These are phyloP conservation scores for Boletus calvinii DNA, from an alignment of 1,284 basidiomycete genomes.

Conservation along the genomic window DNA sequence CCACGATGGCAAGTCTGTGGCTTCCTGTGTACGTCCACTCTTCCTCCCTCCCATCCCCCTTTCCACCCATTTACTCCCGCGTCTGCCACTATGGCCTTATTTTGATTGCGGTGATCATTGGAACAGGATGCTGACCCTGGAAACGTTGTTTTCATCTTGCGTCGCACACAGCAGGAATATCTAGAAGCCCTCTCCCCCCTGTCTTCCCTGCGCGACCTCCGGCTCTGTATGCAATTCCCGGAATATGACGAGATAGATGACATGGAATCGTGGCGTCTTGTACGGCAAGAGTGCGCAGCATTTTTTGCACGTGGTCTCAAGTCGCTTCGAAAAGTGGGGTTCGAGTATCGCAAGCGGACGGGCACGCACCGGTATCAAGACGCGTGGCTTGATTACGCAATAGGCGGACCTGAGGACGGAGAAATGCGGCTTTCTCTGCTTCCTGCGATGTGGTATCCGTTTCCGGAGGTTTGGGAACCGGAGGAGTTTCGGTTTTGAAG, in stretches of 20 bases:
- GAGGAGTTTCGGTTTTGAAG: constrained; percentile 25
- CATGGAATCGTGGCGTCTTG: constrained; percentile 33
- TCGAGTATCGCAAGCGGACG: constrained; percentile 36
- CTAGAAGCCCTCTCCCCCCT: constrained; percentile 33
- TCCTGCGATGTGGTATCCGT: constrained; percentile 33
- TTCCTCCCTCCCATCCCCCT: constrained; percentile 16
- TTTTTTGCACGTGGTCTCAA: constrained; percentile 33
- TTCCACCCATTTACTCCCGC: constrained; percentile 13
- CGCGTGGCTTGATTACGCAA: constrained; percentile 36
- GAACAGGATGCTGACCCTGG: constrained; percentile 33
- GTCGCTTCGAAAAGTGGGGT: constrained; percentile 33
- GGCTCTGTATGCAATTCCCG: constrained; percentile 35
- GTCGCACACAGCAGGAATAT: constrained; percentile 34
- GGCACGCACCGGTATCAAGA: constrained; percentile 35
- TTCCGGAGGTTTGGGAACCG: constrained; percentile 35
- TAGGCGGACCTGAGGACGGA: constrained; percentile 23
- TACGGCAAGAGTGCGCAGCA: constrained; percentile 27
- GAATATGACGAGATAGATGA: constrained; percentile 36
- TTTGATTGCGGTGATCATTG: constrained; percentile 23
- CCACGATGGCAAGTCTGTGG: constrained; percentile 36
- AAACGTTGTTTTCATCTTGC: constrained; percentile 30
- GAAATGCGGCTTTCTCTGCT: constrained; percentile 23
- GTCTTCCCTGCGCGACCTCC: constrained; percentile 26
- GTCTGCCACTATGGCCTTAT: constrained; percentile 16
- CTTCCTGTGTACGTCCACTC: constrained; percentile 34